These are phyloP conservation scores for Triticum monococcum DNA, from an alignment of 176 grass and related monocot species.

Conservation along the genomic window DNA sequence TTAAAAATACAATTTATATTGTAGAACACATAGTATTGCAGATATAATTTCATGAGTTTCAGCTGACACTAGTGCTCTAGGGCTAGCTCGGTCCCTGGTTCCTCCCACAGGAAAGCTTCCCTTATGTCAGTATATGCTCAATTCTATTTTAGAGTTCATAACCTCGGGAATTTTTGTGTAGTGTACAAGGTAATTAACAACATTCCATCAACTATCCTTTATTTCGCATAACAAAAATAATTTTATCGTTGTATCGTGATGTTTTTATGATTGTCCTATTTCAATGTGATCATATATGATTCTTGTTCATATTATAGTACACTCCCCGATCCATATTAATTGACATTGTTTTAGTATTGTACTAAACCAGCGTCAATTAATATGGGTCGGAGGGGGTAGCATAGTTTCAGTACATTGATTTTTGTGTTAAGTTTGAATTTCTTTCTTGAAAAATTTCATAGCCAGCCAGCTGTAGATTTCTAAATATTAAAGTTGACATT, in stretches of 20 bases:
- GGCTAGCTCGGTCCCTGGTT: no score
- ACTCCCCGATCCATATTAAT: no score
- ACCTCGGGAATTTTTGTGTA: not conserved
- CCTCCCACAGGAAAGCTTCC: no score
- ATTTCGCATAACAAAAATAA: not conserved
- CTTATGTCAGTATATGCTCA: no score
- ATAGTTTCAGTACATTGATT: not conserved
- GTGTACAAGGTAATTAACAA: not conserved
- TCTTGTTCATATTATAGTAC: not conserved
- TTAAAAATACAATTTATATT: no score
- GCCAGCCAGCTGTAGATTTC: not conserved
- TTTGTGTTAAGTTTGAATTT: not conserved
- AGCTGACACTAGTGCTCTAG: no score
- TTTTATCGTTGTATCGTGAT: not conserved
- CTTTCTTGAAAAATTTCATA: not conserved
- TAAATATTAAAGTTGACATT: no score
- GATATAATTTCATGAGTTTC: no score
- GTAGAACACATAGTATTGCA: no score
- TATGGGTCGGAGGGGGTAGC: not conserved
- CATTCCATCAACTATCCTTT: not conserved
- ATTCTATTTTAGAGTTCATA: no score
- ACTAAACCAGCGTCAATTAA: no score
- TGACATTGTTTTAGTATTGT: no score
- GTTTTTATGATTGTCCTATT: not conserved
- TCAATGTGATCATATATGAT: not conserved